These are phyloP conservation scores for Favolaschia claudopus DNA, from an alignment of 768 basidiomycete genomes.

Conservation along the genomic window DNA sequence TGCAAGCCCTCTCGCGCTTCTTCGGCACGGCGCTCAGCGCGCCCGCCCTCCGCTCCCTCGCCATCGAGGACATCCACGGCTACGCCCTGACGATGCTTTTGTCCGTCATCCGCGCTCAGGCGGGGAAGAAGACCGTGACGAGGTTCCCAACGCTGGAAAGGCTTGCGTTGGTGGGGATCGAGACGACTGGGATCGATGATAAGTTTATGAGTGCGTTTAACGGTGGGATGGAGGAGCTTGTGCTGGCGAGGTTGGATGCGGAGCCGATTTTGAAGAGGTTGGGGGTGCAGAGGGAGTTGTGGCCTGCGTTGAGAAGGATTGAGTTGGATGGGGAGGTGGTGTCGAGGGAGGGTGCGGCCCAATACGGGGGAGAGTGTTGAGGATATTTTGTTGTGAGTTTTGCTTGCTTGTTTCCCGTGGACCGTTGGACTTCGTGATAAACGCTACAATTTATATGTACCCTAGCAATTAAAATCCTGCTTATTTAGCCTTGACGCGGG, in stretches of 20 bases:
- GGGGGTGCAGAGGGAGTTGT: neutral
- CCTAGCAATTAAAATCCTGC: too few relatives aligned
- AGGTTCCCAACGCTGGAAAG: slow-evolving; percentile 4
- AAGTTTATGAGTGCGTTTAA: neutral
- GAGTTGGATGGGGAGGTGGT: slow-evolving; percentile 13
- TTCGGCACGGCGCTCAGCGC: slow-evolving; percentile 17
- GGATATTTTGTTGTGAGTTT: too few relatives aligned
- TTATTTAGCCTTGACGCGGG: too few relatives aligned
- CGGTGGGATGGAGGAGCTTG: neutral
- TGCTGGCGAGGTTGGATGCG: neutral
- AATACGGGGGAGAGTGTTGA: neutral
- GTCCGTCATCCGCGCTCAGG: slow-evolving; percentile 14
- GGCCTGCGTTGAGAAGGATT: neutral
- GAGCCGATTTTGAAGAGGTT: neutral
- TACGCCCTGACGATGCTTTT: slow-evolving; percentile 23
- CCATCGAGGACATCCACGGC: slow-evolving; percentile 15
- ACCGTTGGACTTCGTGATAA: too few relatives aligned
- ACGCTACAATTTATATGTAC: too few relatives aligned
- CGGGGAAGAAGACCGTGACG: too few relatives aligned
- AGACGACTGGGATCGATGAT: slow-evolving; percentile 3
- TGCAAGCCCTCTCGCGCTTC: slow-evolving; percentile 23
- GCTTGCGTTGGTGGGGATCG: slow-evolving; percentile 9
- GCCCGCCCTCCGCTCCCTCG: neutral
- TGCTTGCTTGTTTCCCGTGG: too few relatives aligned
- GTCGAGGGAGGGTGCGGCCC: neutral